Conservation (phyloP, 2,329 filamentous ascomycete genomes). For the Nigrograna mackinnonii region DNA sequence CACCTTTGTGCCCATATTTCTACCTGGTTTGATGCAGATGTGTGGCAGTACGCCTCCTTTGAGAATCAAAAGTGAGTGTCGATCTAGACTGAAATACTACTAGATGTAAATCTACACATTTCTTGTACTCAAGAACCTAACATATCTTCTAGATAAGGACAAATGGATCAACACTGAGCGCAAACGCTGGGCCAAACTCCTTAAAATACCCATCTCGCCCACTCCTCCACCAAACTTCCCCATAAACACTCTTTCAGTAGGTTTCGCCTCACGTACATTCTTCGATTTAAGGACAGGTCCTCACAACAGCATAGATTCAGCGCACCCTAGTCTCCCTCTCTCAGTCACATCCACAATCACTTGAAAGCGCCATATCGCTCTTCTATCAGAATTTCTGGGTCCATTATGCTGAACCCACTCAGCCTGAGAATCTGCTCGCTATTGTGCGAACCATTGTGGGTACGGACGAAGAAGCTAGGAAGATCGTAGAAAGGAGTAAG, state of each 20-base stretch:
- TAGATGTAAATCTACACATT: not conserved
- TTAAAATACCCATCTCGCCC: conserved; percentile 57
- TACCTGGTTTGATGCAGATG: conserved; percentile 62
- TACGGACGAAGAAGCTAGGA: conserved; percentile 46
- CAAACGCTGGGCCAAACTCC: conserved; percentile 55
- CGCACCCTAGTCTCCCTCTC: conserved; percentile 56
- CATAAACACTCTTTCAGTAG: conserved; percentile 54
- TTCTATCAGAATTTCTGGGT: conserved; percentile 59
- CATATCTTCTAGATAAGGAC: conserved; percentile 56
- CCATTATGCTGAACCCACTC: conserved; percentile 49
- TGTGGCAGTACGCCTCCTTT: conserved; percentile 60
- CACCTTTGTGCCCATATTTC: conserved; percentile 61
- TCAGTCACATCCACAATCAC: conserved; percentile 43
- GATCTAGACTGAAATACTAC: no score
- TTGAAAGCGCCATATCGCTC: conserved; percentile 48
- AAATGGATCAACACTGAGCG: conserved; percentile 60
- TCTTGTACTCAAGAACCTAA: not conserved
- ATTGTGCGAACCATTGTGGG: conserved; percentile 53
- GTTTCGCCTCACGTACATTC: conserved; percentile 46
- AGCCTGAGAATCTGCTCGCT: conserved; percentile 48
- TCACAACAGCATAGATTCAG: no score
- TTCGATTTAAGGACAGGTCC: conserved; percentile 2
- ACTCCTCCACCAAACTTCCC: conserved; percentile 56
- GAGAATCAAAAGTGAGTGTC: conserved; percentile 55
- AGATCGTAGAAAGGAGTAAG: conserved; percentile 43